Percentiles rank a stretch among this genome's conserved stretches.
Conservation (phyloP, 305 asterid species). For the Fraxinus platypoda region DNA sequence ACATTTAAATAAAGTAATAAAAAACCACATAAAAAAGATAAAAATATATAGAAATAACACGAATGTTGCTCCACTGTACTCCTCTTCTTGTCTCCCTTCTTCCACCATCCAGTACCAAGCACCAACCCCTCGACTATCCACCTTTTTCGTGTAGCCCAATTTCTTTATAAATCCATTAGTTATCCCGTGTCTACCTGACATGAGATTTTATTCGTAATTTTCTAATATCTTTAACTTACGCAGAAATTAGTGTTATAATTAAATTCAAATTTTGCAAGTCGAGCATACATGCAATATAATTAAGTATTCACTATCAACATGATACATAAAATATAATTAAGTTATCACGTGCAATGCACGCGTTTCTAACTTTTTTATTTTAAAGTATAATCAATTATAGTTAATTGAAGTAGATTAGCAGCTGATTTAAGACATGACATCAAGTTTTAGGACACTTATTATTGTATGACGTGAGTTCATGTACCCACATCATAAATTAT, state of each 20-base stretch:
- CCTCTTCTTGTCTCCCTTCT: background rate
- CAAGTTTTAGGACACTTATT: background rate
- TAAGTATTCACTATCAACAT: background rate
- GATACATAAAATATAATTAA: background rate
- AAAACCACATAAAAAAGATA: background rate
- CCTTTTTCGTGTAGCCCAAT: background rate
- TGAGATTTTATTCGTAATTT: too few species aligned
- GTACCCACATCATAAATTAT: background rate
- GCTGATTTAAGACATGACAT: constrained; percentile 1
- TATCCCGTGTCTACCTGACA: background rate
- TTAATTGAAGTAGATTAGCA: background rate
- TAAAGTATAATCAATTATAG: background rate
- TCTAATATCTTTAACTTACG: background rate
- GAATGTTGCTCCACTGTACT: background rate
- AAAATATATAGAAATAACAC: background rate
- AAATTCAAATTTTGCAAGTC: background rate
- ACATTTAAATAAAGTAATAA: background rate
- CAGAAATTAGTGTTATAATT: too few species aligned
- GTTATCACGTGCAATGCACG: background rate
- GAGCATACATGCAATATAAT: background rate
- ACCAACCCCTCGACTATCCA: background rate
- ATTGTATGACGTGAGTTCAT: background rate
- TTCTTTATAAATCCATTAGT: background rate
- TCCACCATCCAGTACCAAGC: background rate
- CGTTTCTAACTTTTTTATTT: background rate